These are phyloP conservation scores for Pseudogymnoascus sp. DNA, from an alignment of 2,329 filamentous ascomycete species.

Conservation along the genomic window DNA sequence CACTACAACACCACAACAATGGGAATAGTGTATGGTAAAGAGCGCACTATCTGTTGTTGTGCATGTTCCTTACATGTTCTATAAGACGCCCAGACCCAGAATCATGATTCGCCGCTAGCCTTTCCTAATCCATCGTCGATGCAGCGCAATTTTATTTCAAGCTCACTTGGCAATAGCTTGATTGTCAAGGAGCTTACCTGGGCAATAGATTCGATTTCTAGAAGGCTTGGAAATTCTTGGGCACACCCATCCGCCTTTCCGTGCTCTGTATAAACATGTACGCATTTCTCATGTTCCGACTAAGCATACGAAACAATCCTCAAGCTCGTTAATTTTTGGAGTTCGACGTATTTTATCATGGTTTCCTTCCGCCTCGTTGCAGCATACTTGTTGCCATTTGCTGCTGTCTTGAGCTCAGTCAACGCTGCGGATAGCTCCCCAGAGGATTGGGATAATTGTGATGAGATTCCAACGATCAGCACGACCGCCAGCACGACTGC, in stretches of 20 bases:
- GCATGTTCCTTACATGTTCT: background rate
- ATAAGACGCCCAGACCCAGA: background rate
- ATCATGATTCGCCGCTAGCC: background rate
- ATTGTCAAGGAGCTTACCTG: background rate
- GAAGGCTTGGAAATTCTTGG: background rate
- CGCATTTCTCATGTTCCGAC: background rate
- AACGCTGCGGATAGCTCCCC: background rate
- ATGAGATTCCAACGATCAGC: background rate
- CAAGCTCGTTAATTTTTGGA: background rate
- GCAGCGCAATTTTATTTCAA: background rate
- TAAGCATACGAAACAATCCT: background rate
- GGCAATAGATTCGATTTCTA: background rate
- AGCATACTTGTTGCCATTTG: background rate
- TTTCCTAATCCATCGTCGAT: background rate
- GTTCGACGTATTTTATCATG: background rate
- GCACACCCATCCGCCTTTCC: background rate
- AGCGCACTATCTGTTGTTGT: background rate
- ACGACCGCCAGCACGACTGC: background rate
- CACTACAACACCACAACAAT: background rate
- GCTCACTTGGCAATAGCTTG: background rate
- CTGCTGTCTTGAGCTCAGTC: background rate
- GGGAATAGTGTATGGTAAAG: background rate
- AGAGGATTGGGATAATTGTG: constrained; percentile 1
- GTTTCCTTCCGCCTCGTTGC: background rate
- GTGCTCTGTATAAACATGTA: background rate